phyloP scores from a whole-genome alignment of 2,329 filamentous ascomycete species.

The Zasmidium cellare region DNA sequence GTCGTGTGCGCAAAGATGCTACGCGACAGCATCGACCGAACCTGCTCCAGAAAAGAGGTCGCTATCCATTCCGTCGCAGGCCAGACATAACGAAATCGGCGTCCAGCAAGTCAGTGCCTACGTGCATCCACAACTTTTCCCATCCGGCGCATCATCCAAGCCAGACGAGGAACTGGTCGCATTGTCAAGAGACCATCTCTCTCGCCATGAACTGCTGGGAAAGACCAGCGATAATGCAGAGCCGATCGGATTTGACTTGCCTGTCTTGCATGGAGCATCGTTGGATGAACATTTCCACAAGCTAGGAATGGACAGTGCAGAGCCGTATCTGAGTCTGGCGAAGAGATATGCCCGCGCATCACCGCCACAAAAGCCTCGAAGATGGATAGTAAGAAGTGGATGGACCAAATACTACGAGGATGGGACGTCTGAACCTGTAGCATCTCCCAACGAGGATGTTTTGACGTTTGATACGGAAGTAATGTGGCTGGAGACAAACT shows the following conservation, averaged over 20 bases:
- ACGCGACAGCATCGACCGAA: conserved; percentile 5
- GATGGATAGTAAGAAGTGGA: conserved; percentile 78
- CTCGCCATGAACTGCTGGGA: conserved; percentile 80
- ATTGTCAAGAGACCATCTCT: conserved; percentile 78
- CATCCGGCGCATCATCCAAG: conserved; percentile 54
- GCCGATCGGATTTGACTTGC: conserved; percentile 85
- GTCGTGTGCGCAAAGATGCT: conserved; percentile 26
- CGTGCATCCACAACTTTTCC: conserved; percentile 81
- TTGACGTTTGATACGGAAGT: conserved; percentile 96
- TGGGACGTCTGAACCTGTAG: conserved; percentile 69
- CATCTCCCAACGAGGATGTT: conserved; percentile 75
- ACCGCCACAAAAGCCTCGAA: conserved; percentile 60
- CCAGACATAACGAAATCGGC: conserved; percentile 87
- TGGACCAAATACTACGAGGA: conserved; percentile 91
- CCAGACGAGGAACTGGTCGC: conserved; percentile 76
- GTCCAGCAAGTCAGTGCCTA: conserved; percentile 89
- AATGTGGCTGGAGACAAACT: conserved; percentile 89
- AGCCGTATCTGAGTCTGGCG: conserved; percentile 76
- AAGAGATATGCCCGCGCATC: conserved; percentile 69
- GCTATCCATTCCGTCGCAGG: conserved; percentile 44
- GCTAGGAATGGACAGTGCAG: conserved; percentile 80
- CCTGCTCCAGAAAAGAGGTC: conserved; percentile 10
- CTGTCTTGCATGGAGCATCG: conserved; percentile 72
- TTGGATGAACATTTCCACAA: conserved; percentile 94
- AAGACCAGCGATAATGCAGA: conserved; percentile 76